Base-by-base conservation (phyloP, 169 alveolate genomes). In the Toxoplasma gondii region DNA sequence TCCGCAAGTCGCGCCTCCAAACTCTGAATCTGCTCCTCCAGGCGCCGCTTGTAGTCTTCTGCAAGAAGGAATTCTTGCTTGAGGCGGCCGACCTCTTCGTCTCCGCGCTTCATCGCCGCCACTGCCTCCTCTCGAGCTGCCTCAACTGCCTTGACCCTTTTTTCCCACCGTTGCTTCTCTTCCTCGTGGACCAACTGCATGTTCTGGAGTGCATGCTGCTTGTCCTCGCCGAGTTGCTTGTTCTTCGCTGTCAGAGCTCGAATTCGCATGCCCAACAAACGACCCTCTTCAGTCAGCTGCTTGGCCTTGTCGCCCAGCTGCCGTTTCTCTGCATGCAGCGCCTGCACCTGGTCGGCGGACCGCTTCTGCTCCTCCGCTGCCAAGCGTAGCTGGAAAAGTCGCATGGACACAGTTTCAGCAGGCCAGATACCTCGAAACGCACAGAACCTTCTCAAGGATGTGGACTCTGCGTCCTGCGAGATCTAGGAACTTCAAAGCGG, bases 231-330 rank as follows among this genome's bases (percentile, higher is more conserved):
- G 24, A 82, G 67, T 31, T 82, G 90, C 36, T 82, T 82, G 27
- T 82, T 38, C 64, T 82, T 82, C 34, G 90, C 90, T 82, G 90
- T 82, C 5, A 82, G 64, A 24, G 90, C 41, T 4, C 90, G 90
- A 41, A 82, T 36, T 36, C 90, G 58, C 90, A 38, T 36, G 24
- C 69, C 90, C 41, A 82, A 36, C 90, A 82, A 1, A 5, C 90
- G 90, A 24, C 41, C 41, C 64, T 82, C 90, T 43, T 82, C 90
- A 29, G 29, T 82, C 38, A 41, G 90, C 67, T 82, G 90, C 41
- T 82, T 82, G 69, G n/a, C 24, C 38, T 41, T 7, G 38, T 82
- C 90, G 17, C 38, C 24, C 90, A 82, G 67, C 90, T 82, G 90
- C 0, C 36, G 58, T 36, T 82, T 82, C 90, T 82, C 90, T 7